phyloP scores from a whole-genome alignment of 1,284 basidiomycete genomes.

The Ustilago tritici region DNA sequence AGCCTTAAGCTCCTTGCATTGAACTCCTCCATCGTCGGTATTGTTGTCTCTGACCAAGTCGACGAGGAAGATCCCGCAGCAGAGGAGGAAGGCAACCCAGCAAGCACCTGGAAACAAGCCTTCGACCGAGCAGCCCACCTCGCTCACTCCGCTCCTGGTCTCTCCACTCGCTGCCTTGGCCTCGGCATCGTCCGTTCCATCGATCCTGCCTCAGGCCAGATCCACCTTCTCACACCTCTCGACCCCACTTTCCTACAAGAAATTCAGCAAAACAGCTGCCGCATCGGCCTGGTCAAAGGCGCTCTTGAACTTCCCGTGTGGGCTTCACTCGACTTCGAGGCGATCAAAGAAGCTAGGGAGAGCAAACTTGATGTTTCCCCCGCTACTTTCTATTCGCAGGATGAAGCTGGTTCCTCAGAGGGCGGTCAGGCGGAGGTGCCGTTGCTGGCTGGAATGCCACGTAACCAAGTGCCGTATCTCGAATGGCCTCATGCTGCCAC shows the following conservation, averaged over 20 bases:
- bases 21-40: constrained; percentile 82
- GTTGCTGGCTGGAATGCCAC: constrained; percentile 75
- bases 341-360: constrained; percentile 48
- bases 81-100: neutral
- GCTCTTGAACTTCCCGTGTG: constrained; percentile 87
- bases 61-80: constrained; percentile 3
- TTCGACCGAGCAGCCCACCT: constrained; percentile 25
- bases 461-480: constrained; percentile 81
- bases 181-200: constrained; percentile 64
- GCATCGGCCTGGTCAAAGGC: constrained; percentile 80
- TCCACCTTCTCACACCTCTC: constrained; percentile 65
- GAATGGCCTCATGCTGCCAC: constrained; percentile 78
- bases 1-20: constrained; percentile 74
- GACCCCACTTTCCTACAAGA: constrained; percentile 73
- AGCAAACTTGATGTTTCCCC: constrained; percentile 30
- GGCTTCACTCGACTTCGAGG: constrained; percentile 83
- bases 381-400: neutral
- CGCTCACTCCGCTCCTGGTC: neutral
- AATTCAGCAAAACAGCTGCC: constrained; percentile 61
- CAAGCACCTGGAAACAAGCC: constrained; percentile 39
- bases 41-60: constrained; percentile 32
- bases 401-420: neutral
- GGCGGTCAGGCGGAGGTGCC: neutral
- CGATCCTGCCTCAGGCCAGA: constrained; percentile 30
- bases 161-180: constrained; percentile 40